Evolutionary conservation across 2,329 filamentous ascomycete species (phyloP).

Genomic region (Xylaria sp.): DNA sequence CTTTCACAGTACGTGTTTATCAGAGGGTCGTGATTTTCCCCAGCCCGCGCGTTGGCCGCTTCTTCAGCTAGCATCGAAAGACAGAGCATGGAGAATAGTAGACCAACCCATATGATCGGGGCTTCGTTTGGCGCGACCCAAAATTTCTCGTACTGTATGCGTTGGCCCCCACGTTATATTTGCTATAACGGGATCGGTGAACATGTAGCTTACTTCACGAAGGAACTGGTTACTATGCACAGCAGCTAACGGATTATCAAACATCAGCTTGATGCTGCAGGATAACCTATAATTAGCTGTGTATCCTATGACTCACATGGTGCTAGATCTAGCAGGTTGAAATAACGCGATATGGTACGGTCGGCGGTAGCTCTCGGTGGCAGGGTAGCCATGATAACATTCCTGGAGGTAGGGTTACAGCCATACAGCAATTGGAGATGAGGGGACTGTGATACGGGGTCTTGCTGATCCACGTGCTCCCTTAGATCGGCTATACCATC

Average conservation of each 20-base stretch:
- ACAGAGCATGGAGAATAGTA: slow-evolving; percentile 64
- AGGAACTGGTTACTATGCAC: slow-evolving; percentile 62
- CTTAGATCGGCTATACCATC: slow-evolving; percentile 24
- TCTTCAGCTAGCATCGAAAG: slow-evolving; percentile 63
- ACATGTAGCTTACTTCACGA: slow-evolving; percentile 43
- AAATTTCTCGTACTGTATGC: slow-evolving; percentile 53
- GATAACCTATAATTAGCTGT: too few relatives aligned
- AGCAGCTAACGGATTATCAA: slow-evolving; percentile 41
- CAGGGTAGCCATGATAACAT: slow-evolving; percentile 43
- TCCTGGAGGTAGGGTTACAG: slow-evolving; percentile 28
- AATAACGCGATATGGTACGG: slow-evolving; percentile 42
- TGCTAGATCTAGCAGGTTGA: slow-evolving; percentile 42
- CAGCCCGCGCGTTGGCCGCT: slow-evolving; percentile 2
- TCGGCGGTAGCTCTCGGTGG: slow-evolving; percentile 44
- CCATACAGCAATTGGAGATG: slow-evolving; percentile 16
- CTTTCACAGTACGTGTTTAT: slow-evolving; percentile 59
- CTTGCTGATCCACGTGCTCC: slow-evolving; percentile 17
- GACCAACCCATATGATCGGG: slow-evolving; percentile 61
- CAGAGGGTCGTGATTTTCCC: slow-evolving; percentile 47
- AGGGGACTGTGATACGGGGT: not conserved
- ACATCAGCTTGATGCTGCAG: slow-evolving; percentile 31
- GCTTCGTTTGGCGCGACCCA: slow-evolving; percentile 52
- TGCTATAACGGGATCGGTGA: not conserved
- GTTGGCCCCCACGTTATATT: slow-evolving; percentile 55
- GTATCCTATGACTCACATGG: slow-evolving; percentile 40